Base-by-base conservation (phyloP, 768 basidiomycete species). In the Panus rudis region DNA sequence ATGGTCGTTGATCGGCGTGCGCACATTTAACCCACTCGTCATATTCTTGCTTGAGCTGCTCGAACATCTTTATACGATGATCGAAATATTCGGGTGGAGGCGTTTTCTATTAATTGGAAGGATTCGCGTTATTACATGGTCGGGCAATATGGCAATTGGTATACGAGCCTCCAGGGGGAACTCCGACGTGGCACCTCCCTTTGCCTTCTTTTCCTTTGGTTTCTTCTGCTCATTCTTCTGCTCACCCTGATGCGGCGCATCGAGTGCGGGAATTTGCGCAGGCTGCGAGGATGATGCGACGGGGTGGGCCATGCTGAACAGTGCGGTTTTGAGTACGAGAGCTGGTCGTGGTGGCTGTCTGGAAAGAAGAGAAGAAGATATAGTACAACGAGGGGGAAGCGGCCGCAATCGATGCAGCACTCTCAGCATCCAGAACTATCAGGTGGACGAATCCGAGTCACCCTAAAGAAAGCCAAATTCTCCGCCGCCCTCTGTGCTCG, bases 51-150 rank as follows among this genome's bases (percentile, higher is more conserved):
- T 91, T 92, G 48, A 93, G 70, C 57, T 85, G 69, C 28, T 94
- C 85, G 55, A 92, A 98, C 56, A 97, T 79, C 58, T 81, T 80
- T 65, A 97, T 77, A 37, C 94, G 83, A 62, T 86, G 84, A 52
- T 85, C 85, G 65, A 98, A 84, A 71, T 83, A 98, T 43, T 72
- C 81, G 12, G 94, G 92, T 4, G 70, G 74, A 14, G 93, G 93
- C 67, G 81, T 73, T 42, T 92, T 67, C 90, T 92, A 51, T 21
- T 6, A 25, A 17, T 19, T 40, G 23, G 11, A 21, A 39, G n/a
- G 35, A 16, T 43, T 30, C 40, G 41, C 31, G 27, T 30, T 14
- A 37, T 7, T 42, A 11, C 34, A 10, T n/a, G 5, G 21, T 31
- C 13, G 14, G 35, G 21, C 26, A 47, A 32, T 2, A 39, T 30